Evolutionary conservation across 2,329 filamentous ascomycete species (phyloP).

Genomic region (Verticillium isaacii): DNA sequence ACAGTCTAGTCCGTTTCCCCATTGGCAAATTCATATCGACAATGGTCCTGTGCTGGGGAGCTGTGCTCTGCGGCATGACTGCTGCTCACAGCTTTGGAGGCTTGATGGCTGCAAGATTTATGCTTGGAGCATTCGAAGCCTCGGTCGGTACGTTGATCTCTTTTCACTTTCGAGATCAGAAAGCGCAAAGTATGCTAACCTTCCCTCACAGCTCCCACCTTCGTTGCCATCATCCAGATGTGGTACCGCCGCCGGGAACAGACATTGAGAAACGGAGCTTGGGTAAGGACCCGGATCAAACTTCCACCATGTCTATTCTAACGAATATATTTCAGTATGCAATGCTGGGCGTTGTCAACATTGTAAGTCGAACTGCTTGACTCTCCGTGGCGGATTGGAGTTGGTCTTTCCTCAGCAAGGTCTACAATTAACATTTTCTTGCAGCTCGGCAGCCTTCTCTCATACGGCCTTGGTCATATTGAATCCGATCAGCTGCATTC

Average conservation of each 20-base stretch:
- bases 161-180: rapidly evolving
- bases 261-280: constrained; percentile 36
- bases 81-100: constrained; percentile 41
- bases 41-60: constrained; percentile 18
- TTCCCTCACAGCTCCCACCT: constrained; percentile 38
- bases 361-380: constrained; percentile 23
- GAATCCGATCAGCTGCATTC: constrained; percentile 10
- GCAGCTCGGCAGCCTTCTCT: constrained; percentile 8
- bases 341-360: constrained; percentile 51
- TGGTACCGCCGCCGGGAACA: constrained; percentile 50
- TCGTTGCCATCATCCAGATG: constrained; percentile 49
- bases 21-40: constrained; percentile 18
- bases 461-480: constrained; percentile 19
- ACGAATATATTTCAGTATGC: constrained; percentile 36
- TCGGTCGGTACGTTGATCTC: constrained; percentile 15
- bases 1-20: constrained; percentile 17
- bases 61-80: constrained; percentile 35
- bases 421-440: constrained; percentile 15
- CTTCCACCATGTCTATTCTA: too few relatives aligned
- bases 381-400: too few relatives aligned
- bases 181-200: background rate
- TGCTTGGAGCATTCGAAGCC: constrained; percentile 42
- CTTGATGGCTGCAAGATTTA: constrained; percentile 37
- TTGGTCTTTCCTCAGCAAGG: constrained; percentile 5
- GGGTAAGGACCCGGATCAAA: background rate